Evolutionary conservation across 225 moss, liverwort and hornwort genomes (phyloP).

Genomic region (Pleurozium schreberi): DNA sequence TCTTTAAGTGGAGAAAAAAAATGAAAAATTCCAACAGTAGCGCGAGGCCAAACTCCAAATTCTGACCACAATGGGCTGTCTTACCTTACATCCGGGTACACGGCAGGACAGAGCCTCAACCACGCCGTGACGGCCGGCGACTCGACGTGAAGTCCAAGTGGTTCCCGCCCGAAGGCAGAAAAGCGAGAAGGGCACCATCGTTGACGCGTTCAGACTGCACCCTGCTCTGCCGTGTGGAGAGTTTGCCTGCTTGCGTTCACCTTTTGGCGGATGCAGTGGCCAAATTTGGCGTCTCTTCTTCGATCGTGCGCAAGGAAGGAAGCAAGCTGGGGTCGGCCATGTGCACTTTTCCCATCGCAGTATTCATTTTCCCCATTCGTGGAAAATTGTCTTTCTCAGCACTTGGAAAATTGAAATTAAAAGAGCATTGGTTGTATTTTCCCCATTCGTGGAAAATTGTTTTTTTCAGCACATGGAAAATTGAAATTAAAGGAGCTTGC

Average conservation of each 20-base stretch:
- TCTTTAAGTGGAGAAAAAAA: no score
- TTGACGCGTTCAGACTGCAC: not conserved
- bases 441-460: no score
- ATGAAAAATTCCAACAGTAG: no score
- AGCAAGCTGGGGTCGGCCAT: not conserved
- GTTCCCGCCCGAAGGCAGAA: not conserved
- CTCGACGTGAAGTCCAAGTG: not conserved
- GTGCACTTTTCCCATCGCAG: not conserved
- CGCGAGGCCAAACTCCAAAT: no score
- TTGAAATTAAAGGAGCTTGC: no score
- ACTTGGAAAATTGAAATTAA: no score
- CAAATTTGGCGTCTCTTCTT: not conserved
- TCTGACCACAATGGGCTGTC: no score
- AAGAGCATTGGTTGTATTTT: no score
- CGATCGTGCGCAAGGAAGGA: not conserved
- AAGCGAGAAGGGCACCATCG: not conserved
- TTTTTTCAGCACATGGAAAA: no score
- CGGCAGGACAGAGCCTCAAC: not conserved
- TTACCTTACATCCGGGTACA: not conserved
- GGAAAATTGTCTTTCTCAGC: no score
- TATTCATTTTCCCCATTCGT: no score
- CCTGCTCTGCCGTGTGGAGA: not conserved
- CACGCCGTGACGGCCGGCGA: not conserved
- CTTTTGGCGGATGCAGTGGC: not conserved
- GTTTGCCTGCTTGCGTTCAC: not conserved